Evolutionary conservation across 148 eudicot species (phyloP).

Genomic region (Pouteria glomerata): DNA sequence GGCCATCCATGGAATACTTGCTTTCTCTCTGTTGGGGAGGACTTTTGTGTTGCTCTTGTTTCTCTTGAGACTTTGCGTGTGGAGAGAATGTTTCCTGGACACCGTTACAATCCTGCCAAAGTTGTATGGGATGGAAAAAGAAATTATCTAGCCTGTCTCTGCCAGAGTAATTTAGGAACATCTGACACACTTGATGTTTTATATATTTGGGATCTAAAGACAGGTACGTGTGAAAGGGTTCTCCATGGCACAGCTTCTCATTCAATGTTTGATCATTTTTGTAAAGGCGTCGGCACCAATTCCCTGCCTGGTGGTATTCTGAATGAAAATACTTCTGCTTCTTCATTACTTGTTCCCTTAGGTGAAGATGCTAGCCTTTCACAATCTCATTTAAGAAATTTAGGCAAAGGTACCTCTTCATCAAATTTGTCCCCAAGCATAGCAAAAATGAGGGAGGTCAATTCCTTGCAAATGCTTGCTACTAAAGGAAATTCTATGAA

Average conservation of each 20-base stretch:
- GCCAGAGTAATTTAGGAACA: constrained; percentile 42
- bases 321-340: constrained; percentile 65
- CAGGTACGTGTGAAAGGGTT: constrained; percentile 92
- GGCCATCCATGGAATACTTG: constrained; percentile 86
- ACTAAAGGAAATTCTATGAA: constrained; percentile 25
- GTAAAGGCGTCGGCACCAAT: constrained; percentile 32
- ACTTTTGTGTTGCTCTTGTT: constrained; percentile 71
- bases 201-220: constrained; percentile 91
- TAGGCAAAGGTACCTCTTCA: constrained; percentile 25
- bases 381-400: constrained; percentile 25
- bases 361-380: constrained; percentile 46
- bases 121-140: constrained; percentile 87
- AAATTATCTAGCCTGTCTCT: constrained; percentile 88
- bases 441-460: constrained; percentile 17
- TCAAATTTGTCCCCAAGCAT: constrained; percentile 20
- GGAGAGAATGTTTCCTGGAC: constrained; percentile 98
- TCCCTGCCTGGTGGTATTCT: constrained; percentile 27
- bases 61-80: constrained; percentile 81
- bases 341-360: constrained; percentile 48
- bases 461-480: constrained; percentile 23
- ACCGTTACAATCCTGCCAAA: constrained; percentile 60
- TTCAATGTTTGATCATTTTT: constrained; percentile 87
- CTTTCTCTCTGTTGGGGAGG: constrained; percentile 91
- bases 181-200: constrained; percentile 62
- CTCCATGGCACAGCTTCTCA: constrained; percentile 89